Evolutionary conservation across 139 green algal genomes (phyloP).

Genomic region (Chlorella sp.): DNA sequence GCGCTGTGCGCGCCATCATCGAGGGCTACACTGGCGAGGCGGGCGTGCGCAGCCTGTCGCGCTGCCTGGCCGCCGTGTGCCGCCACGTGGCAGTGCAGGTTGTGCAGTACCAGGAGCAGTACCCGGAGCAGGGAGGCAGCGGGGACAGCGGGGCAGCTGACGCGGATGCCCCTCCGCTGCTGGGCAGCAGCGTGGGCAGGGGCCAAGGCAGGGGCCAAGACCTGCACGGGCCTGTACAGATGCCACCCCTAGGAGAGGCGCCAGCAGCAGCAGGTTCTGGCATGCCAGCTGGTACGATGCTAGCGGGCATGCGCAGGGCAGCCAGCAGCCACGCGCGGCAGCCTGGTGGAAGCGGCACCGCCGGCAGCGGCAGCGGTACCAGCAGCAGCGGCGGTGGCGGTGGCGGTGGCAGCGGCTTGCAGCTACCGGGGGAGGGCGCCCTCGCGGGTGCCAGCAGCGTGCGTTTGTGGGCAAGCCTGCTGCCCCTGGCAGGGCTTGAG

Average conservation of each 20-base stretch:
- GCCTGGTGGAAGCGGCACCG: not conserved
- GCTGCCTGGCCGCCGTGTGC: conserved; percentile 95
- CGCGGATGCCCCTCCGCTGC: no score
- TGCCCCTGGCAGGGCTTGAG: not conserved
- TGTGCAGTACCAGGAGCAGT: conserved; percentile 34
- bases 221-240: not conserved
- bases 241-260: not conserved
- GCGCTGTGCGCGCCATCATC: conserved; percentile 81
- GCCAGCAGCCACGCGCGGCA: not conserved
- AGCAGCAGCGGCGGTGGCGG: not conserved
- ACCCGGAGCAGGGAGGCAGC: not conserved
- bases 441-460: not conserved
- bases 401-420: not conserved
- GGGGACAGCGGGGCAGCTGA: not conserved
- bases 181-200: not conserved
- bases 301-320: not conserved
- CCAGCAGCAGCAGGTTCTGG: not conserved
- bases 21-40: conserved; percentile 93
- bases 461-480: conserved; percentile 16
- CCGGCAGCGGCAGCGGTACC: not conserved
- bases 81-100: conserved; percentile 90
- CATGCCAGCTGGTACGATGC: not conserved
- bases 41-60: conserved; percentile 95
- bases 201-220: not conserved
- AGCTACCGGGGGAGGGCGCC: not conserved